Evolutionary conservation across 2,329 filamentous ascomycete species (phyloP), one percentile per base, ranked within the genome.

Genomic region (Sodiomyces alkalinus): DNA sequence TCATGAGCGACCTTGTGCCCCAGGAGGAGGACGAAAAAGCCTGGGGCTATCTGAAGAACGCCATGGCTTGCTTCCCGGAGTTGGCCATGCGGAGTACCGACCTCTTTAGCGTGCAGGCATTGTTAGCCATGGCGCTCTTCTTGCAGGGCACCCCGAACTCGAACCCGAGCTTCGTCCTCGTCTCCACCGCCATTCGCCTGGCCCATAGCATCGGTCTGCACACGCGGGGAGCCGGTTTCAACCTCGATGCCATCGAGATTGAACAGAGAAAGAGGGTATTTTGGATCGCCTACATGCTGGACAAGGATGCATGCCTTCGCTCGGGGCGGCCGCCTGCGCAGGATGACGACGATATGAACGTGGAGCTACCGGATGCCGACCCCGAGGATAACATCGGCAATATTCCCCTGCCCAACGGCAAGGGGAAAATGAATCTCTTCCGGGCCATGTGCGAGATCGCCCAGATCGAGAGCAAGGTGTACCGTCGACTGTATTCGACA

Each of bases 141-240:
- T 68, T 98, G 53, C 83, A 94, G 49, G 90, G 90, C 37, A 96
- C 90, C 1, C 87, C 90, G 0, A 98, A 96, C 44, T 90, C 87
- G 1, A 90, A 98, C 42, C 87, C 90, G 2, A 80, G 82, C 3
- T 94, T 92, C 48, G 77, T 93, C 43, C 67, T 96, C 27, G 77
- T 96, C 17, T 81, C 87, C 5, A 81, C 86, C 9, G 90, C 90
- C 4, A 87, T 96, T 39, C 69, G 90, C 29, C 63, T 93, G 13
- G 80, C 87, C 2, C 87, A 96, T 49, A 93, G 79, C 45, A 94
- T 98, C 43, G 90, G 90, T 13, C 64, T 98, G 19, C 90, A 98
- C 55, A 94, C 94, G 54, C 75, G 80, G 29, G 87, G 86, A 4
- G 83, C 81, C 6, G 82, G 81, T 3, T 96, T 96, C 57, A 90